Evolutionary conservation across 1,284 basidiomycete species (phyloP).

Genomic region (Apiotrichum domesticum): DNA sequence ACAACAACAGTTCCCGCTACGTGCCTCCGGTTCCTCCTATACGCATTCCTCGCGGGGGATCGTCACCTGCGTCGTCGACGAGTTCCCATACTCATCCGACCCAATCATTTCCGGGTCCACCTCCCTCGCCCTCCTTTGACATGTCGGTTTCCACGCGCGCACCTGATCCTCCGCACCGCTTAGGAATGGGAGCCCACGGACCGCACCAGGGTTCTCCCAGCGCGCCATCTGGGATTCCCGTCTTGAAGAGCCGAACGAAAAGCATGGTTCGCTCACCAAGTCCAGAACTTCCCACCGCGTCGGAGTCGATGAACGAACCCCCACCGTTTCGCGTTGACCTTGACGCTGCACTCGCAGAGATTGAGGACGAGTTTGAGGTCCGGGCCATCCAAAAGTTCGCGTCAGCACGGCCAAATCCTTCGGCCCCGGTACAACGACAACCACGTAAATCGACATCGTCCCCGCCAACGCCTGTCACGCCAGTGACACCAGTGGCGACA

Average conservation of each 20-base stretch:
- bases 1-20: neutral
- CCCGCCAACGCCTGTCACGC: neutral
- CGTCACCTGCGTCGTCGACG: neutral
- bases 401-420: conserved; percentile 5
- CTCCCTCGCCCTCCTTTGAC: neutral
- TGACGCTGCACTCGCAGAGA: conserved; percentile 16
- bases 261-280: conserved; percentile 8
- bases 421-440: neutral
- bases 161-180: conserved; percentile 10
- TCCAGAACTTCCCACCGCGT: conserved; percentile 9
- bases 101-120: conserved; percentile 2
- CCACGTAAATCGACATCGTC: neutral
- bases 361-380: conserved; percentile 18
- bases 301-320: conserved; percentile 1
- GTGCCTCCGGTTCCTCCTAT: neutral
- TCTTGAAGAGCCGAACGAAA: conserved; percentile 14
- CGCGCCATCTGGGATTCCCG: conserved; percentile 14
- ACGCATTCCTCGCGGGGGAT: neutral
- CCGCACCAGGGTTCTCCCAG: neutral
- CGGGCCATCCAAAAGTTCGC: conserved; percentile 14
- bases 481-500: neutral
- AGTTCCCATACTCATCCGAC: neutral
- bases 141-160: conserved; percentile 11
- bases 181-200: conserved; percentile 1
- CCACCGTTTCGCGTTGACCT: conserved; percentile 19